These are phyloP conservation scores for Ballota nigra DNA, from an alignment of 257 asterid species.

Conservation along the genomic window DNA sequence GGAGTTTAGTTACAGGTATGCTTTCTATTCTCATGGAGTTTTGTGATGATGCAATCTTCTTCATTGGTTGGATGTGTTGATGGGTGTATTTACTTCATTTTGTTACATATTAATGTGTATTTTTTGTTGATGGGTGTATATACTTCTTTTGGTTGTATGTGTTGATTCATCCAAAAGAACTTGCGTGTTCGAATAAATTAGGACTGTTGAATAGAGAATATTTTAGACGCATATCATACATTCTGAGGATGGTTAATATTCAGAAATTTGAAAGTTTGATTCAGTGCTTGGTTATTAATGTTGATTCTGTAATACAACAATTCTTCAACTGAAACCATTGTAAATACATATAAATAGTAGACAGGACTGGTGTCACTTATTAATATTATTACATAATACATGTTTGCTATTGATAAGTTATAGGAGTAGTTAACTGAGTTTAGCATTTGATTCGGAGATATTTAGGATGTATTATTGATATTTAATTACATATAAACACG, in stretches of 20 bases:
- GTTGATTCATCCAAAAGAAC: not conserved
- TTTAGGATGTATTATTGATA: too few relatives aligned
- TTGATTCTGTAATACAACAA: not conserved
- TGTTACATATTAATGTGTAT: not conserved
- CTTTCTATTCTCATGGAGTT: conserved; percentile 31
- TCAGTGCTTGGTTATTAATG: not conserved
- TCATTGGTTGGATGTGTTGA: conserved; percentile 37
- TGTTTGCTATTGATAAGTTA: not conserved
- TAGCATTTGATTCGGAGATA: not conserved
- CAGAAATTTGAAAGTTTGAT: not conserved
- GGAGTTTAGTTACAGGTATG: conserved; percentile 43
- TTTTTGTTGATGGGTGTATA: not conserved
- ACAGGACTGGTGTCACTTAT: not conserved
- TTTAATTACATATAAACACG: not conserved
- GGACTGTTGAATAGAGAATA: not conserved
- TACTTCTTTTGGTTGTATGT: not conserved
- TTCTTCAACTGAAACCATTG: not conserved
- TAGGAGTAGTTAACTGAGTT: not conserved
- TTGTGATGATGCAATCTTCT: conserved; percentile 29
- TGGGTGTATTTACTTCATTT: not conserved
- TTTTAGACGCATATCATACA: not conserved
- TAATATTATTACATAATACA: not conserved
- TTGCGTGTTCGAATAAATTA: not conserved
- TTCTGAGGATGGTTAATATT: not conserved
- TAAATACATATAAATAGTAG: not conserved